Evolutionary conservation across 116 monocot genomes (phyloP).

Genomic region (Iris pallida): DNA sequence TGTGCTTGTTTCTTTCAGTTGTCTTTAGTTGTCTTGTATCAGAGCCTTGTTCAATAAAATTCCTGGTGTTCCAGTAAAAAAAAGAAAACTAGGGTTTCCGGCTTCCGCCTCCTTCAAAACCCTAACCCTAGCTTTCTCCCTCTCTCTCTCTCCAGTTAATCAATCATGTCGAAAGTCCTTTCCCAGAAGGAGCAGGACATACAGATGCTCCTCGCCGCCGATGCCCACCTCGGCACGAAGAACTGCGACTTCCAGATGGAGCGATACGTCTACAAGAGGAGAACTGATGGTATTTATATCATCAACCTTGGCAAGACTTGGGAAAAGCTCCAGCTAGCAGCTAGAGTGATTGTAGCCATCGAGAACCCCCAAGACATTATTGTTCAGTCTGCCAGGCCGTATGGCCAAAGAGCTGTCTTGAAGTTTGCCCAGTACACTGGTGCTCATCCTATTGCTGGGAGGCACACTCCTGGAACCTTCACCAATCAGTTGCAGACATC

Average conservation of each 20-base stretch:
- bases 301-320: constrained; percentile 42
- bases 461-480: constrained; percentile 57
- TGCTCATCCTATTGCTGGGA: constrained; percentile 46
- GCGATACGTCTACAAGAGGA: constrained; percentile 40
- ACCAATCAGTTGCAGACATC: constrained; percentile 61
- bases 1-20: too few species aligned
- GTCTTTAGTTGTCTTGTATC: too few species aligned
- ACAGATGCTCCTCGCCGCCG: constrained; percentile 54
- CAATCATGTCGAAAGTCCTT: constrained; percentile 32
- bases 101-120: background rate
- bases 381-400: constrained; percentile 50
- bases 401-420: constrained; percentile 48
- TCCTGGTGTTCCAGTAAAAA: too few species aligned
- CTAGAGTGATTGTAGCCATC: constrained; percentile 43
- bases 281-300: constrained; percentile 49
- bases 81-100: too few species aligned
- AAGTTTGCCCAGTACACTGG: constrained; percentile 55
- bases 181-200: constrained; percentile 54
- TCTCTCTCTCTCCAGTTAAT: background rate
- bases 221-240: constrained; percentile 57
- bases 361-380: constrained; percentile 53
- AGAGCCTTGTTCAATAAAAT: too few species aligned
- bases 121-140: background rate
- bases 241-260: constrained; percentile 65
- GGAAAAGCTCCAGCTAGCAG: constrained; percentile 41